Evolutionary conservation across 1,284 basidiomycete genomes (phyloP).

Genomic region (Rhizoctonia solani): DNA sequence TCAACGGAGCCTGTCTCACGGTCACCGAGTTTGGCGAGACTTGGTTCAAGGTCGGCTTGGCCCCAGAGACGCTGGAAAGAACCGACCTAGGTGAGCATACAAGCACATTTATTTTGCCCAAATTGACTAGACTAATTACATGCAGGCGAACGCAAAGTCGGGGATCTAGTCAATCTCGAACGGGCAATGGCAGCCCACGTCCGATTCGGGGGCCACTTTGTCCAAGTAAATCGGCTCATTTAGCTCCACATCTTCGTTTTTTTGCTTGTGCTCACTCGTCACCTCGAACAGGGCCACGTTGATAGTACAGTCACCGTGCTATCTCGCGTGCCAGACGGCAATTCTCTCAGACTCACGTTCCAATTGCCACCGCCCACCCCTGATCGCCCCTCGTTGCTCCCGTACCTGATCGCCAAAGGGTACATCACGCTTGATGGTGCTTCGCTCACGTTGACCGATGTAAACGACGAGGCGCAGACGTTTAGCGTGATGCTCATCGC

Average conservation of each 20-base stretch:
- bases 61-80: slow-evolving; percentile 90
- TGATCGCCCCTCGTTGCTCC: slow-evolving; percentile 68
- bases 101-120: slow-evolving; percentile 17
- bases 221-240: slow-evolving; percentile 4
- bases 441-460: slow-evolving; percentile 87
- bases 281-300: slow-evolving; percentile 75
- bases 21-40: slow-evolving; percentile 77
- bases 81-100: slow-evolving; percentile 80
- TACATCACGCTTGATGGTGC: slow-evolving; percentile 95
- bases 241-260: neutral
- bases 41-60: slow-evolving; percentile 92
- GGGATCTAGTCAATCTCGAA: slow-evolving; percentile 89
- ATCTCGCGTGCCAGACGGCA: slow-evolving; percentile 73
- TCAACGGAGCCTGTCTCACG: slow-evolving; percentile 84
- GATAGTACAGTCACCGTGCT: slow-evolving; percentile 84
- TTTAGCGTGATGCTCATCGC: slow-evolving; percentile 96
- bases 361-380: slow-evolving; percentile 66
- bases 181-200: slow-evolving; percentile 92
- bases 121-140: neutral
- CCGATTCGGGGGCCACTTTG: slow-evolving; percentile 91
- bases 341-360: slow-evolving; percentile 84
- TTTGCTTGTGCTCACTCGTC: slow-evolving; percentile 19
- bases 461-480: slow-evolving; percentile 68
- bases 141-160: slow-evolving; percentile 76
- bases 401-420: slow-evolving; percentile 93